Conservation (phyloP, 2,329 filamentous ascomycete species). For the Didymella sp. region DNA sequence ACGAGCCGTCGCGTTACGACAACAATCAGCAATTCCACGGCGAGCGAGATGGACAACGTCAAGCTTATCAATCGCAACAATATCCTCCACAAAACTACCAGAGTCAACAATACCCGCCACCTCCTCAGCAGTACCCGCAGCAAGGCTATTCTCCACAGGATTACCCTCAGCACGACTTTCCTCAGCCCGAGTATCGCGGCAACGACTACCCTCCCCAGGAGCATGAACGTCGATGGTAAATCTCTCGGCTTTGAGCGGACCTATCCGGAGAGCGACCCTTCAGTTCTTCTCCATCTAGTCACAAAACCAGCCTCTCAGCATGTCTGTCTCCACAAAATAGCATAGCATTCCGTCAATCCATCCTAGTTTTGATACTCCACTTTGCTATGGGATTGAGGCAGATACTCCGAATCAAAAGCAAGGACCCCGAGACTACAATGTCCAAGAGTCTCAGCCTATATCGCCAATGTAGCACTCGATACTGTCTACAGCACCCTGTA, state of each 20-base stretch:
- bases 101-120: slow-evolving; percentile 8
- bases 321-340: neutral
- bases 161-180: neutral
- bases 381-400: neutral
- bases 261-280: neutral
- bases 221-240: slow-evolving; percentile 12
- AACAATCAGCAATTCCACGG: slow-evolving; percentile 16
- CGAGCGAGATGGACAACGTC: slow-evolving; percentile 14
- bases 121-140: slow-evolving; percentile 15
- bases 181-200: slow-evolving; percentile 15
- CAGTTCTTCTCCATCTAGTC: neutral
- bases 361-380: neutral
- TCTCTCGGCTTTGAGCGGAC: neutral
- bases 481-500: no score
- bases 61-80: slow-evolving; percentile 11
- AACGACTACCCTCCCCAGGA: slow-evolving; percentile 20
- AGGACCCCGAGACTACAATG: no score
- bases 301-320: neutral
- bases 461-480: no score
- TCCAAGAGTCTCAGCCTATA: no score
- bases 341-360: neutral
- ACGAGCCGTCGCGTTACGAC: slow-evolving; percentile 17
- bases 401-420: no score
- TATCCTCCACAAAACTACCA: slow-evolving; percentile 6
- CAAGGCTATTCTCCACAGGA: slow-evolving; percentile 15